phyloP scores from a whole-genome alignment of 1,284 basidiomycete species.

The Phlebopus sp. region DNA sequence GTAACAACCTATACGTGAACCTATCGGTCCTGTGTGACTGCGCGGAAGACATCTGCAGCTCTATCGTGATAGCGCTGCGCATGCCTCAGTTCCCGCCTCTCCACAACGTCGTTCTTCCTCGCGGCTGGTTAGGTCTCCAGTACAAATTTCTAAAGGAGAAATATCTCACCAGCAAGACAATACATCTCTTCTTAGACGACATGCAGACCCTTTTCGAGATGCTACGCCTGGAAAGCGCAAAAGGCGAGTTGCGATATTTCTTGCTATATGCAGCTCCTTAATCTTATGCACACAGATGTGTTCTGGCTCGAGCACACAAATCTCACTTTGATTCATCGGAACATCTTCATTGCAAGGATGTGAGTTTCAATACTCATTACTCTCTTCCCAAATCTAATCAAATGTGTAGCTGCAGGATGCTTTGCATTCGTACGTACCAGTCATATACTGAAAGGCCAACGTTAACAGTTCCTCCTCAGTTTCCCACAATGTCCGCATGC shows the following conservation, averaged over 20 bases:
- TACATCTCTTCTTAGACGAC: constrained; percentile 8
- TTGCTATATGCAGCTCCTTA: constrained; percentile 1
- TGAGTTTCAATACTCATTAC: constrained; percentile 6
- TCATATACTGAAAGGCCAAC: not conserved
- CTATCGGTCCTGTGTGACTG: constrained; percentile 45
- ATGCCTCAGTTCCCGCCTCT: constrained; percentile 24
- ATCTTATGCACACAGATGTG: constrained; percentile 4
- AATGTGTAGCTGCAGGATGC: constrained; percentile 20
- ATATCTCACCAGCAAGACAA: constrained; percentile 10
- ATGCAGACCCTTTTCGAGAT: constrained; percentile 14
- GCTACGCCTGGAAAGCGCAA: constrained; percentile 13
- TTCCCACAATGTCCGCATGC: constrained; percentile 15
- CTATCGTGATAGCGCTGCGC: constrained; percentile 35
- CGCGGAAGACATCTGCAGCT: constrained; percentile 42
- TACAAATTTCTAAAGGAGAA: constrained; percentile 25
- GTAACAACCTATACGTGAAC: constrained; percentile 34
- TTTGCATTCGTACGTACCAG: constrained; percentile 25
- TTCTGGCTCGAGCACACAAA: constrained; percentile 18
- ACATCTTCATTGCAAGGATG: constrained; percentile 28
- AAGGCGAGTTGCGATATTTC: constrained; percentile 9
- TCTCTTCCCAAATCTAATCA: constrained; percentile 1
- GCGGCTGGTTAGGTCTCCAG: constrained; percentile 42
- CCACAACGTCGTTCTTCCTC: constrained; percentile 46
- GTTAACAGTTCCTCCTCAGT: constrained; percentile 12
- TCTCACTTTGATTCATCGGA: constrained; percentile 22